phyloP scores from a whole-genome alignment of 768 basidiomycete genomes.

The Phylloporus sp. region DNA sequence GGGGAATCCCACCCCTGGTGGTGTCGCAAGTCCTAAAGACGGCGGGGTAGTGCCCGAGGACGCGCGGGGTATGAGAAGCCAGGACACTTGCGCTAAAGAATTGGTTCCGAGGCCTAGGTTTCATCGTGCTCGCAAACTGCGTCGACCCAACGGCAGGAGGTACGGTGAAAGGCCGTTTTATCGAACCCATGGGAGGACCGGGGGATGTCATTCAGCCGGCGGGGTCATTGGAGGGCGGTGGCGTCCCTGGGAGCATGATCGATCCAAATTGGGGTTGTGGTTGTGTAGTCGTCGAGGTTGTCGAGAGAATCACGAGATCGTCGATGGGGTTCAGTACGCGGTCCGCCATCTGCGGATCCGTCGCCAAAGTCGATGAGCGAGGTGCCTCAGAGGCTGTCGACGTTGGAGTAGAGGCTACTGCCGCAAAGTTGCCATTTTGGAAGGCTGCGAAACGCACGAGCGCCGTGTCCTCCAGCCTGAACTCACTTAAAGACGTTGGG shows the following conservation, averaged over 20 bases:
- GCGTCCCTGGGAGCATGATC: constrained; percentile 43
- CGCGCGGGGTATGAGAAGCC: background rate
- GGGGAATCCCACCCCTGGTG: constrained; percentile 1
- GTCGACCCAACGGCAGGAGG: background rate
- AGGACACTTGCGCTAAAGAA: background rate
- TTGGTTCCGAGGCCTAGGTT: constrained; percentile 17
- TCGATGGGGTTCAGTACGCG: constrained; percentile 34
- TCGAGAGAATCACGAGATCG: constrained; percentile 59
- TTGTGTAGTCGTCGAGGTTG: constrained; percentile 9
- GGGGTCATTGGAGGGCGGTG: constrained; percentile 19
- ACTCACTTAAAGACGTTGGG: constrained; percentile 56
- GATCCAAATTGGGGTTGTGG: constrained; percentile 32
- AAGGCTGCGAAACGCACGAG: constrained; percentile 87
- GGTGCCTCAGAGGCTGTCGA: constrained; percentile 42
- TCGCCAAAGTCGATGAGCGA: constrained; percentile 84
- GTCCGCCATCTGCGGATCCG: constrained; percentile 17
- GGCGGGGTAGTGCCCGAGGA: constrained; percentile 9
- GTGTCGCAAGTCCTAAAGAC: constrained; percentile 13
- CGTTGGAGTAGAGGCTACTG: constrained; percentile 62
- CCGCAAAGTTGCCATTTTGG: constrained; percentile 86
- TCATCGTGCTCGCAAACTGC: constrained; percentile 14
- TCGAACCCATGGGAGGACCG: constrained; percentile 2
- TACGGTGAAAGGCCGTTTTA: background rate
- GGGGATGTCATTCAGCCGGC: constrained; percentile 13
- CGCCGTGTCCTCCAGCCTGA: constrained; percentile 89